Percentiles rank a stretch among this genome's conserved stretches.
These are phyloP conservation scores for Mucor ambiguus DNA, from an alignment of 371 early-diverging fungal species.

Conservation along the genomic window DNA sequence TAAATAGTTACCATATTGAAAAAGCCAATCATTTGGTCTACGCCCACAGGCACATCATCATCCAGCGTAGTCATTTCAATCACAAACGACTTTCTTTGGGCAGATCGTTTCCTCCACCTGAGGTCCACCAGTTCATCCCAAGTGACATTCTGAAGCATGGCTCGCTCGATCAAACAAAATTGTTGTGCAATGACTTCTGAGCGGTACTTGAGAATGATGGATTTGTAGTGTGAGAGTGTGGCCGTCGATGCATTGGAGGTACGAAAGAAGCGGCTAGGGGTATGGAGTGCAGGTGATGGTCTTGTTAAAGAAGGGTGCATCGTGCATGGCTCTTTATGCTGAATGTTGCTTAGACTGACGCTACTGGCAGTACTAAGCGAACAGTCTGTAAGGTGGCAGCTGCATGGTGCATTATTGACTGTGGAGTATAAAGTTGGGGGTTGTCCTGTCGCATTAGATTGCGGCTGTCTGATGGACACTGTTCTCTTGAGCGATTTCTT, in stretches of 20 bases:
- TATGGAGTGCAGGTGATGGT: background rate
- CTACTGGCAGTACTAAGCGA: background rate
- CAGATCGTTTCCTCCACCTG: conserved; percentile 43
- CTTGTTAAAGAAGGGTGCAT: conserved; percentile 1
- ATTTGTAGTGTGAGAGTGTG: conserved; percentile 25
- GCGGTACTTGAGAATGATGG: conserved; percentile 39
- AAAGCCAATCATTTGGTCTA: conserved; percentile 41
- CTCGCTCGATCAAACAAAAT: conserved; percentile 57
- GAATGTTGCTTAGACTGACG: background rate
- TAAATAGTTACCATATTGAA: conserved; percentile 42
- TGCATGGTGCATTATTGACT: conserved; percentile 1
- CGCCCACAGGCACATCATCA: conserved; percentile 16
- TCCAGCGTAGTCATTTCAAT: conserved; percentile 11
- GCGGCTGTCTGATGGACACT: background rate
- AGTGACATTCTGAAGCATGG: conserved; percentile 53
- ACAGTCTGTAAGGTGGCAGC: conserved; percentile 1
- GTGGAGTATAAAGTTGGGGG: conserved; percentile 3
- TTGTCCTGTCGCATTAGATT: background rate
- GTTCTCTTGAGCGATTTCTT: conserved; percentile 37
- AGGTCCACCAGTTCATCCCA: conserved; percentile 64
- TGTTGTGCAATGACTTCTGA: conserved; percentile 54
- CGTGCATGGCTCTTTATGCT: background rate
- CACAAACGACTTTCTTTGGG: conserved; percentile 7
- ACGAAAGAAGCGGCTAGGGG: background rate
- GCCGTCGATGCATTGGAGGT: background rate